Percentiles rank a stretch among this genome's conserved stretches.
These are phyloP conservation scores for Smittium mucronatum DNA, from an alignment of 371 early-diverging fungal species.

Conservation along the genomic window DNA sequence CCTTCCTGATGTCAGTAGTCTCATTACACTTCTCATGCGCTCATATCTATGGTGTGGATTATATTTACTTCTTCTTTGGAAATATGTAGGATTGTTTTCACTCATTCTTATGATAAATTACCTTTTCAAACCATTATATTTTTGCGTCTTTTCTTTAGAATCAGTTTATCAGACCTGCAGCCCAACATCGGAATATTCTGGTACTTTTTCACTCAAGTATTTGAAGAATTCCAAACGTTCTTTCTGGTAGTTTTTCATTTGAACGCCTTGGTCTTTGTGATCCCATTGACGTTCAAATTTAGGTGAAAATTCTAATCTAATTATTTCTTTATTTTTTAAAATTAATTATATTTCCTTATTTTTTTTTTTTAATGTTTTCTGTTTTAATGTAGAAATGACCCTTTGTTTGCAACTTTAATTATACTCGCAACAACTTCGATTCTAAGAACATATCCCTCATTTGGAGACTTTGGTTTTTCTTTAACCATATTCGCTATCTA, in stretches of 20 bases:
- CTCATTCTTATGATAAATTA: no score
- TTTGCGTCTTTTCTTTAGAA: no score
- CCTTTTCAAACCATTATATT: no score
- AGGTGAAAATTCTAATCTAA: neutral
- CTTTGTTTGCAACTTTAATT: conserved; percentile 56
- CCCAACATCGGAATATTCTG: conserved; percentile 94
- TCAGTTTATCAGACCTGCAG: conserved; percentile 67
- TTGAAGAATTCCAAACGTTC: conserved; percentile 89
- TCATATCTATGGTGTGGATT: conserved; percentile 20
- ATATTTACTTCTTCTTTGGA: conserved; percentile 19
- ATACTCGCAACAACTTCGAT: conserved; percentile 59
- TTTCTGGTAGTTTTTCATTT: conserved; percentile 86
- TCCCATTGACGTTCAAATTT: conserved; percentile 55
- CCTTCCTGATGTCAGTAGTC: conserved; percentile 12
- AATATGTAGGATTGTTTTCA: neutral
- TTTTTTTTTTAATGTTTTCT: neutral
- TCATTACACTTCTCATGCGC: conserved; percentile 17
- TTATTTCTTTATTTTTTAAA: neutral
- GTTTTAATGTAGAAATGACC: conserved; percentile 36
- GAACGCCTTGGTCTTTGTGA: conserved; percentile 63
- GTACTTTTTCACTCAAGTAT: conserved; percentile 97
- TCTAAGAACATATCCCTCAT: conserved; percentile 84
- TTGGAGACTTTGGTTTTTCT: conserved; percentile 70
- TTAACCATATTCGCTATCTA: conserved; percentile 64
- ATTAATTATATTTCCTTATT: neutral